These are phyloP conservation scores for Tetragonia tetragonoides DNA, from an alignment of 148 eudicot genomes.

Conservation along the genomic window DNA sequence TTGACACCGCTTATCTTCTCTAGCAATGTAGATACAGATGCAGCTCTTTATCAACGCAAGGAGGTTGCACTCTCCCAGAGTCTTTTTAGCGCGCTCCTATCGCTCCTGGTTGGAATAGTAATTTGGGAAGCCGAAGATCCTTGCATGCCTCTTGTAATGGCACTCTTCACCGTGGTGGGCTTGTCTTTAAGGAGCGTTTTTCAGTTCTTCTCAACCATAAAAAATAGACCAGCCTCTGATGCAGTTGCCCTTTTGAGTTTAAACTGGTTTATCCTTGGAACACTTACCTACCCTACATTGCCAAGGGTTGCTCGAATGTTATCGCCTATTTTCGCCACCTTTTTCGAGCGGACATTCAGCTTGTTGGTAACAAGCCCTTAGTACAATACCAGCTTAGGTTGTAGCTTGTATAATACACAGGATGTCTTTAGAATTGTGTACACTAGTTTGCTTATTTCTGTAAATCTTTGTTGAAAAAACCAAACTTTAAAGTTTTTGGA, in stretches of 20 bases:
- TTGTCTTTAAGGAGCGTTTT: conserved; percentile 66
- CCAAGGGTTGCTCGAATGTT: conserved; percentile 47
- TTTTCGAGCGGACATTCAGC: conserved; percentile 9
- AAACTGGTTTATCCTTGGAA: conserved; percentile 85
- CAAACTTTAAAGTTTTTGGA: too few species aligned
- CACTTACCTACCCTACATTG: conserved; percentile 60
- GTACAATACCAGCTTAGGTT: not conserved
- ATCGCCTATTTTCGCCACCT: conserved; percentile 28
- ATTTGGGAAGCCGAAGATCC: conserved; percentile 70
- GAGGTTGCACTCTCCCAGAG: conserved; percentile 51
- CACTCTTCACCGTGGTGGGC: conserved; percentile 68
- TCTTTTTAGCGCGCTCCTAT: conserved; percentile 65
- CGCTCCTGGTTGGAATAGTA: conserved; percentile 62
- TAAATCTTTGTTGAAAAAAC: too few species aligned
- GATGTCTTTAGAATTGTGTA: not conserved
- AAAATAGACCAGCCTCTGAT: conserved; percentile 55
- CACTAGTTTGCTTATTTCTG: too few species aligned
- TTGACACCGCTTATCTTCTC: conserved; percentile 27
- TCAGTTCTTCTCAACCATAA: conserved; percentile 49
- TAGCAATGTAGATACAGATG: conserved; percentile 16
- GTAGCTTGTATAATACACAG: not conserved
- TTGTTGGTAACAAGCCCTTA: conserved; percentile 13
- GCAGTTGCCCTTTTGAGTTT: conserved; percentile 73
- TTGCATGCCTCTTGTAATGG: conserved; percentile 73
- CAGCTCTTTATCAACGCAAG: conserved; percentile 32